Evolutionary conservation across 768 basidiomycete species (phyloP), one percentile per base, ranked within the genome.

Genomic region (Pleurotus giganteus): DNA sequence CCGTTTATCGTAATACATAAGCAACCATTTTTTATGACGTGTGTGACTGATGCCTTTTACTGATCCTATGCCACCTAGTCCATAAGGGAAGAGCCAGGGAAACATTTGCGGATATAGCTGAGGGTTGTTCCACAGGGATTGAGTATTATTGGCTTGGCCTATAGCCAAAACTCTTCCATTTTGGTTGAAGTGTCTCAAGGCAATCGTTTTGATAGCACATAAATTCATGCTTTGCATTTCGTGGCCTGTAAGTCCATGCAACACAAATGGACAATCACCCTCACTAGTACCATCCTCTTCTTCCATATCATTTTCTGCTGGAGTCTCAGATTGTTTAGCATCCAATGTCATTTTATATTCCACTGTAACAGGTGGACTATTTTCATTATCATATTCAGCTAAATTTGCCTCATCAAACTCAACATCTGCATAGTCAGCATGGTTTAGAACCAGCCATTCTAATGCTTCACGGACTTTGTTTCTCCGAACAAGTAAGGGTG

Each of bases 231-330:
- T 57, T 8, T 37, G 32, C 7, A 62, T 41, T 4, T 60, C 37
- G 27, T 65, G 60, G 26, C 65, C 64, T 2, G 65, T 68, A 0
- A 78, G 13, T 9, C 73, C 70, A 57, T 74, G 71, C 0, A 78
- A 70, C 12, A 65, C 54, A 54, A 76, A 74, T 0, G 74, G 63
- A 59, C 74, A 76, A 1, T 27, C 26, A 6, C 71, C 74, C 0
- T 53, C 42, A 23, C 57, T 56, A 0, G 55, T 60, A 2, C 71
- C 70, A 52, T 57, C 57, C 39, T 65, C 64, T 11, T 53, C 43
- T 31, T 59, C 59, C 24, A 34, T 56, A 46, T 62, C 60, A 46
- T 34, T 27, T 4, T 39, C 57, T 31, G 37, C 44, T 27, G 50
- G 54, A 5, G 29, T 56, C 52, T 62, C 57, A 13, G 29, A 15